Base-by-base conservation (phyloP, 495 filamentous ascomycete species). In the Terfezia claveryi region DNA sequence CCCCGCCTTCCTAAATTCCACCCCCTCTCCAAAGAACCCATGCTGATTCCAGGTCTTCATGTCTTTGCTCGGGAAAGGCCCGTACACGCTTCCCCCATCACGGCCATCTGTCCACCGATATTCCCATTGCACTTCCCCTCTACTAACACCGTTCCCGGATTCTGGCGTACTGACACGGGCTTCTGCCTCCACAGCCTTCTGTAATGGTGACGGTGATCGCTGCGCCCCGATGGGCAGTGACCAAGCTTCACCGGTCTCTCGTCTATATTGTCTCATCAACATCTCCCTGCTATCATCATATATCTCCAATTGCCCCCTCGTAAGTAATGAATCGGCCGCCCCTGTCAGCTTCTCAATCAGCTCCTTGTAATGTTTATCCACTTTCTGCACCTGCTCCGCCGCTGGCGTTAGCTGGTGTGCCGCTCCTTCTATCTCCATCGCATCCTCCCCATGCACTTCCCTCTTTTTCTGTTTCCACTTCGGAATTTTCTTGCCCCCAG, bases 41-140 rank as follows among this genome's bases (percentile, higher is more conserved):
- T 86, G 85, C 54, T 81, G 75, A 57, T 80, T 76, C 91, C 91
- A 98, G 0, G 82, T 80, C 50, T 74, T 73, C 91, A 98, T 98
- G 51, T 80, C 86, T 0, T 71, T 61, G 12, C 75, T 79, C 62
- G 93, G 84, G 65, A 88, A 98, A 1, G 88, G 87, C 0, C 91
- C 92, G 67, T 96, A 83, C 37, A 76, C 74, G 51, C 79, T 73
- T 0, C 77, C 85, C 4, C 78, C 81, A 62, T 94, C 91, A n/a
- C 86, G 73, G 46, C 80, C 86, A 61, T 94, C 87, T 12, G 76
- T 80, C 91, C 91, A 96, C 32, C 85, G 71, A 64, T 82, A 96
- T 66, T 96, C 83, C 89, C 89, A 98, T 73, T 80, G 78, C 4
- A 20, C 17, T 46, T 32, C 27, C 27, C 27, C 27, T 32, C 27